Conservation (phyloP, 805 yeast genomes). For the Kazachstania psychrophila region DNA sequence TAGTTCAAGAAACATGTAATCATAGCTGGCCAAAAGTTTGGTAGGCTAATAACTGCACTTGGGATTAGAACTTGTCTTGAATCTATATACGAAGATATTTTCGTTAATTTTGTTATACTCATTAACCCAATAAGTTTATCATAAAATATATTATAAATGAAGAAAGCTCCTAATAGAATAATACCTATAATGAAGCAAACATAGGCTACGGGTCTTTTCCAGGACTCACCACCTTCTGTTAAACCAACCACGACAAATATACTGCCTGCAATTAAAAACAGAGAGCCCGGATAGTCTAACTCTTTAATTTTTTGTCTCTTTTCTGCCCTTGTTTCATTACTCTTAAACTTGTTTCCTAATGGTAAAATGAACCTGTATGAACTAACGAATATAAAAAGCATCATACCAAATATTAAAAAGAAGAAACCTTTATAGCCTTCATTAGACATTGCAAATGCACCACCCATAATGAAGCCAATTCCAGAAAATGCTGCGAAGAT, state of each 20-base stretch:
- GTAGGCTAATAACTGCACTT: neutral
- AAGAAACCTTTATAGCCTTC: slow-evolving; percentile 1
- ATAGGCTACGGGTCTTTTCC: slow-evolving; percentile 2
- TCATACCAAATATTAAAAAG: slow-evolving; percentile 1
- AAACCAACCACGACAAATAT: slow-evolving; percentile 1
- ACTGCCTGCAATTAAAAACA: slow-evolving; percentile 1
- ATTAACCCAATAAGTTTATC: neutral
- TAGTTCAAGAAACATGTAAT: slow-evolving; percentile 1
- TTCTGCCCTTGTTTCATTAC: neutral
- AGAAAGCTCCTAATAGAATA: neutral
- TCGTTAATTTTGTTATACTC: neutral
- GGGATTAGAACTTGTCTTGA: slow-evolving; percentile 2
- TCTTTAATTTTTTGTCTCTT: neutral
- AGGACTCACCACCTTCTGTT: slow-evolving; percentile 3
- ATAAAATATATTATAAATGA: neutral
- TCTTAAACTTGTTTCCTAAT: neutral
- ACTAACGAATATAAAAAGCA: neutral
- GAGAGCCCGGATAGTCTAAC: slow-evolving; percentile 1
- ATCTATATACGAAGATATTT: neutral
- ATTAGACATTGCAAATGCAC: slow-evolving; percentile 2
- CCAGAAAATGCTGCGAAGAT: slow-evolving; percentile 1
- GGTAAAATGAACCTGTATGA: neutral
- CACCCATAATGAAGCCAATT: slow-evolving; percentile 1
- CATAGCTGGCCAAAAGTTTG: slow-evolving; percentile 1
- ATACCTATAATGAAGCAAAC: neutral